Conservation (phyloP, 1,139 yeast species). For the Suhomyces choctaworum region DNA sequence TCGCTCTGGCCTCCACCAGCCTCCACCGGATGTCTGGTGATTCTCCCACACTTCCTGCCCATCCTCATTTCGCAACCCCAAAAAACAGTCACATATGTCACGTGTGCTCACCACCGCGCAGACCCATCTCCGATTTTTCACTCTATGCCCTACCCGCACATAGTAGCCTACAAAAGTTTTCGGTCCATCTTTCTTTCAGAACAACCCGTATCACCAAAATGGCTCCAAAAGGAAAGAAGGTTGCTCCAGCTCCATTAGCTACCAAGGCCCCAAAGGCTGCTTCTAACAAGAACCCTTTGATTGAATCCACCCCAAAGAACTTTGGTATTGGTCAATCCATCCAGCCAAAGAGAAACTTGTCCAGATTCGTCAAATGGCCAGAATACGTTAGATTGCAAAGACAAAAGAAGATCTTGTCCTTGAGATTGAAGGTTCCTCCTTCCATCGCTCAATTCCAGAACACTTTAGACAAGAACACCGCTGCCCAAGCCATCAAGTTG, state of each 20-base stretch:
- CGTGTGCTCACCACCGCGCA: conserved; percentile 3
- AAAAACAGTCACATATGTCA: conserved; percentile 11
- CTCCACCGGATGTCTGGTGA: too few relatives aligned
- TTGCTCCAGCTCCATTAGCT: conserved; percentile 53
- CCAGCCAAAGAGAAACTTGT: conserved; percentile 94
- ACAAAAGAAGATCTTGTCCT: conserved; percentile 92
- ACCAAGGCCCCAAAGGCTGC: conserved; percentile 34
- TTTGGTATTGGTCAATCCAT: conserved; percentile 94
- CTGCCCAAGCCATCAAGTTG: conserved; percentile 93
- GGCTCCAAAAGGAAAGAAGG: conserved; percentile 58
- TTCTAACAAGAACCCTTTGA: conserved; percentile 53
- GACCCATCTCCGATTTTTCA: conserved; percentile 5
- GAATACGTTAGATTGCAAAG: conserved; percentile 95
- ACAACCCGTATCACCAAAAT: conserved; percentile 22
- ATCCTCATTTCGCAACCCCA: not conserved
- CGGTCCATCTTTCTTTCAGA: conserved; percentile 6
- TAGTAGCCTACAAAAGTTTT: conserved; percentile 7
- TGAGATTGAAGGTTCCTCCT: conserved; percentile 99
- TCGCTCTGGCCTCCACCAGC: too few relatives aligned
- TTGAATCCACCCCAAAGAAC: conserved; percentile 86
- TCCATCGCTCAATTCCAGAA: conserved; percentile 94
- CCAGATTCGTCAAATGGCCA: conserved; percentile 98
- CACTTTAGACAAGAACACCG: conserved; percentile 97
- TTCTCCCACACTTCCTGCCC: too few relatives aligned
- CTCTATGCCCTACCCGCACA: conserved; percentile 2